Conservation (phyloP, 2,329 filamentous ascomycete species). For the Ophiostoma sp. region DNA sequence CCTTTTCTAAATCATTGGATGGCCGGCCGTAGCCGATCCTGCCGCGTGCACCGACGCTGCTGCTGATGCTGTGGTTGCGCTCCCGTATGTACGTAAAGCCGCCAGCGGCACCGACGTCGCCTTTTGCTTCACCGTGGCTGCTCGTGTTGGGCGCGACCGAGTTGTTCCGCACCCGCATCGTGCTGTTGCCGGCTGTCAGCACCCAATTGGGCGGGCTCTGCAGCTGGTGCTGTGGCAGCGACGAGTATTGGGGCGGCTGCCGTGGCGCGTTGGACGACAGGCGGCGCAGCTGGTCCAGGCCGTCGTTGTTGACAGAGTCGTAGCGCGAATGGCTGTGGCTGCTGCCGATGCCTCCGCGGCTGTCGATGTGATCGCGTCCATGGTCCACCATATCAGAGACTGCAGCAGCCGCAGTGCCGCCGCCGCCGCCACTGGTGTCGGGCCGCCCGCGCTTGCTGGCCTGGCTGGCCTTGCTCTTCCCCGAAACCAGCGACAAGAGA, state of each 20-base stretch:
- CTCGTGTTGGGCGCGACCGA: neutral
- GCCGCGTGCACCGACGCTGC: neutral
- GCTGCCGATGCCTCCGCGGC: neutral
- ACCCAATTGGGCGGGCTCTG: neutral
- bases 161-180: neutral
- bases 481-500: neutral
- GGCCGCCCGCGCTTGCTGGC: neutral
- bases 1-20: neutral
- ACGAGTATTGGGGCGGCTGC: neutral
- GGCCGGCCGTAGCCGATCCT: neutral
- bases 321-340: neutral
- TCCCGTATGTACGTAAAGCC: neutral
- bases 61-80: neutral
- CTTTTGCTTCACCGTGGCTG: neutral
- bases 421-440: neutral
- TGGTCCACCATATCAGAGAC: neutral
- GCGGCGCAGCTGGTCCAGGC: neutral
- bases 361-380: neutral
- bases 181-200: slow-evolving; percentile 2
- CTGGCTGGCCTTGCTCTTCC: neutral
- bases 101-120: neutral
- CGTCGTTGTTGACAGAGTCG: neutral
- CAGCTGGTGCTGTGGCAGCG: slow-evolving; percentile 12
- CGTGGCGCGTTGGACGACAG: neutral
- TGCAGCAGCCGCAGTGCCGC: too few species aligned